phyloP scores from a whole-genome alignment of 495 filamentous ascomycete genomes.

The Corynascus novoguineensis region DNA sequence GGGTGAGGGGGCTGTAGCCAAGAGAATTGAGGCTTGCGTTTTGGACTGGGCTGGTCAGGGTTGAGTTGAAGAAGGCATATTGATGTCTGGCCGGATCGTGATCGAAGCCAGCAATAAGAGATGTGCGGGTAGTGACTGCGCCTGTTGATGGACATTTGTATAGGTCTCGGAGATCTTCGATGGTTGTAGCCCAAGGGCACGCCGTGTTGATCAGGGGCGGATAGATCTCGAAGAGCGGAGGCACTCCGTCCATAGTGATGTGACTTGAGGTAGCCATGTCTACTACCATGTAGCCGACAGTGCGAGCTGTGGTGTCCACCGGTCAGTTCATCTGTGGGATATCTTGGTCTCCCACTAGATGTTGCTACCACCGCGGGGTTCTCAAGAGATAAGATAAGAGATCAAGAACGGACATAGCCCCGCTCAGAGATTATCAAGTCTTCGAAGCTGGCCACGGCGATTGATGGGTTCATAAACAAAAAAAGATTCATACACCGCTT shows the following conservation, averaged over 20 bases:
- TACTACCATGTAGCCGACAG: no score
- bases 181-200: slow-evolving; percentile 62
- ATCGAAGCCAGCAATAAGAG: slow-evolving; percentile 52
- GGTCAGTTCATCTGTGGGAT: no score
- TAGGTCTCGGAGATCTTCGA: slow-evolving; percentile 50
- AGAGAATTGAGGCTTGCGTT: slow-evolving; percentile 63
- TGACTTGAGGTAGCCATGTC: background rate
- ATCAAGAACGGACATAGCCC: background rate
- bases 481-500: background rate
- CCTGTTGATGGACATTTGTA: slow-evolving; percentile 56
- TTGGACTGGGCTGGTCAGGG: slow-evolving; percentile 28
- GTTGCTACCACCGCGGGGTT: slow-evolving; percentile 2
- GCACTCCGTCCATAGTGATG: slow-evolving; percentile 8
- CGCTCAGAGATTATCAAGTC: background rate
- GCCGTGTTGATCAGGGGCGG: slow-evolving; percentile 68
- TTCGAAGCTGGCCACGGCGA: background rate
- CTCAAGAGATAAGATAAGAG: slow-evolving; percentile 7
- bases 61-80: slow-evolving; percentile 57
- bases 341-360: background rate
- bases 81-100: slow-evolving; percentile 59
- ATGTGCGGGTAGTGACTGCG: slow-evolving; percentile 64
- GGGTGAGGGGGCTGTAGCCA: slow-evolving; percentile 62
- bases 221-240: slow-evolving; percentile 41
- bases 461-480: background rate
- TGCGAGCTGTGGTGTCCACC: no score